Evolutionary conservation across 768 basidiomycete species (phyloP).

Genomic region (Termitomyces titanicus): DNA sequence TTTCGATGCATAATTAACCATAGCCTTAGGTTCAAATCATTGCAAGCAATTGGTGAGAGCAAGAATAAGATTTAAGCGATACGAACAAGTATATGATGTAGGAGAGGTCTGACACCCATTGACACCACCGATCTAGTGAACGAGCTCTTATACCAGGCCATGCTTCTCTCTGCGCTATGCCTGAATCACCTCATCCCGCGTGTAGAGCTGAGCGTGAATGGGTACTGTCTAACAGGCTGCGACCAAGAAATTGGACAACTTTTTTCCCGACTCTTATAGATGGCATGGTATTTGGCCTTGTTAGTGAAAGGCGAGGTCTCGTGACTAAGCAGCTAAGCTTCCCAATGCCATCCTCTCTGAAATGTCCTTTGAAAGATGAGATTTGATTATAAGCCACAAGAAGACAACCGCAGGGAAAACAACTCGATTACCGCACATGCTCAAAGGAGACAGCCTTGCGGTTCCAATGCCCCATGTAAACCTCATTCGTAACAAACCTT

Average conservation of each 20-base stretch:
- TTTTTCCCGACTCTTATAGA: not conserved
- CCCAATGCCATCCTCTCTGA: too few relatives aligned
- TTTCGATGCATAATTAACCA: too few relatives aligned
- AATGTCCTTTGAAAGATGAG: too few relatives aligned
- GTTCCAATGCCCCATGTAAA: slow-evolving; percentile 97
- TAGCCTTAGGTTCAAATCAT: not conserved
- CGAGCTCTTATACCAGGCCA: slow-evolving; percentile 61
- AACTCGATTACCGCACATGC: slow-evolving; percentile 94
- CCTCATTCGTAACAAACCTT: slow-evolving; percentile 72
- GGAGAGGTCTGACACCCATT: slow-evolving; percentile 66
- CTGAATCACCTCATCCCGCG: slow-evolving; percentile 64
- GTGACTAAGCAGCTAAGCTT: too few relatives aligned
- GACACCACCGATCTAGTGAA: slow-evolving; percentile 44
- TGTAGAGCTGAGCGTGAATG: slow-evolving; percentile 39
- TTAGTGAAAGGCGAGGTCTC: too few relatives aligned
- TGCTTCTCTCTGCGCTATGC: slow-evolving; percentile 54
- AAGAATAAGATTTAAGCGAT: not conserved
- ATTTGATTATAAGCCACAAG: too few relatives aligned
- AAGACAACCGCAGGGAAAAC: too few relatives aligned
- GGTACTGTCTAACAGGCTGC: slow-evolving; percentile 52
- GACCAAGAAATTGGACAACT: slow-evolving; percentile 22
- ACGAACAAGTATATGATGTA: slow-evolving; percentile 32
- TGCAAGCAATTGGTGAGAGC: not conserved
- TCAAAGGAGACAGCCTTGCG: slow-evolving; percentile 97
- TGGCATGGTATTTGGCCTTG: not conserved